Evolutionary conservation across 768 basidiomycete genomes (phyloP), one percentile per base, ranked within the genome.

Genomic region (Pleurotus cornucopiae): DNA sequence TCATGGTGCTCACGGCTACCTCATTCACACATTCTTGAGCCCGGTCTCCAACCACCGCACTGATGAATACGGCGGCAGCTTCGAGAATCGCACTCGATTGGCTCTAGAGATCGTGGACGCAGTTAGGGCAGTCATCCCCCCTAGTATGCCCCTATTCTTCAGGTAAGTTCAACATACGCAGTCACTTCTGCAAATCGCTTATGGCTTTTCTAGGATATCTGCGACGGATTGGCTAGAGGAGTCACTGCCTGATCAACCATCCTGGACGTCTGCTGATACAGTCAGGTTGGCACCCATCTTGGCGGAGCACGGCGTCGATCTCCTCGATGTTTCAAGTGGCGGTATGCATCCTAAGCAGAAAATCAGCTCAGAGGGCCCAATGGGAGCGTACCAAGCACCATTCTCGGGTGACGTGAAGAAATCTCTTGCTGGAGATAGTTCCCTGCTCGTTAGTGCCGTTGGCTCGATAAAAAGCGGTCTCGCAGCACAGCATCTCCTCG

Each of bases 171-270:
- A n/a, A 21, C 20, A 6, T 41, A 14, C 46, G 48, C 41, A 9
- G 18, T 1, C 9, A 9, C 20, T 46, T 18, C 2, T 11, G 30
- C 30, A 34, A 34, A 7, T 9, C 7, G 30, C 26, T 20, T n/a
- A 13, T 25, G 21, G 4, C 4, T 25, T 25, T 16, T 4, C 40
- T 40, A 75, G 77, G 16, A 62, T 88, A 21, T 80, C 78, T 39
- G 87, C 81, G 5, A 79, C 78, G 1, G 86, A 87, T 58, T 84
- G 86, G 79, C 69, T 82, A 6, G 77, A 78, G 57, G 68, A 73
- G 39, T 69, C 73, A 3, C 69, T 76, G 0, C 77, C 77, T 0
- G 68, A 81, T 45, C 76, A 80, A 57, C 75, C 75, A 20, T 74
- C 74, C 13, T 84, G 85, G 84, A 73, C 77, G 2, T 51, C 77